Evolutionary conservation across 495 filamentous ascomycete genomes (phyloP), one percentile per base, ranked within the genome.

Genomic region (Hyphodiscus hymeniophilus): DNA sequence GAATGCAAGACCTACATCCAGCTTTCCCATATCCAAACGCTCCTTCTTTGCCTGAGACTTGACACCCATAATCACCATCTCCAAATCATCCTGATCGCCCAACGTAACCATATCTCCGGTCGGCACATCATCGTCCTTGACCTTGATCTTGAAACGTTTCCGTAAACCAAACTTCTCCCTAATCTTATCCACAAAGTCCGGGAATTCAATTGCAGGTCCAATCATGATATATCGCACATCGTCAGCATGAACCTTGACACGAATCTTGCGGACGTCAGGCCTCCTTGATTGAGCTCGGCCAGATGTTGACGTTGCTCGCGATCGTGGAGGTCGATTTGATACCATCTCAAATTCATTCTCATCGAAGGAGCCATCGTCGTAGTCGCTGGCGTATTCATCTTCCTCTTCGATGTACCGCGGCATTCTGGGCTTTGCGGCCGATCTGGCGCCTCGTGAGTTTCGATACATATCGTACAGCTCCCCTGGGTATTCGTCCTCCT

Each of bases 181-280:
- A 48, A 98, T 84, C 43, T 76, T 77, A 34, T 75, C 75, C 38
- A 86, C 79, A 30, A 97, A 81, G 32, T 89, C 87, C 1, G 70
- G 64, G 62, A 85, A 95, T 49, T 76, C 75, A n/a, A 91, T 70
- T 7, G 73, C 75, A 26, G 82, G 71, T 15, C 74, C 77, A 47
- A 95, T 80, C 74, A 95, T 87, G 51, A 98, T 85, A 67, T 94
- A 96, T 35, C 92, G 80, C n/a, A 86, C 94, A 60, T 98, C 92
- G 34, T 89, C 88, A 2, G 72, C 68, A 60, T 97, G 94, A 3
- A 92, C 89, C 67, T 97, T 97, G 57, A 95, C 80, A 23, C 90
- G 76, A 55, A 95, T 83, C 59, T 85, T 73, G 22, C 65, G 65
- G 23, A 77, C 62, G 1, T 70, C 68, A 1, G 71, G 71, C 50